Conservation (phyloP, 345 rosid genomes). For the Ceriops decandra region DNA sequence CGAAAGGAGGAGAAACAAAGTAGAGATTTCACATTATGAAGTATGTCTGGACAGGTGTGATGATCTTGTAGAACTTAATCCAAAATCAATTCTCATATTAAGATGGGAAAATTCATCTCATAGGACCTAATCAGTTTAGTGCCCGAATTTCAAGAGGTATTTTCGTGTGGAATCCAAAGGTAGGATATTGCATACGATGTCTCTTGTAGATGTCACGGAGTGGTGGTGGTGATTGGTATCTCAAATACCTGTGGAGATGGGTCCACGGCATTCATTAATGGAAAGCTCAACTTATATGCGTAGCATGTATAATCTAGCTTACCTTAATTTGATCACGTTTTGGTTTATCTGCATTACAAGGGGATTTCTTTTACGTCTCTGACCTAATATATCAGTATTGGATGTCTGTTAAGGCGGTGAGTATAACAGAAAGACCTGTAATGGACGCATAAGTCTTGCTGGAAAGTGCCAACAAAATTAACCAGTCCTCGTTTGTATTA, state of each 20-base stretch:
- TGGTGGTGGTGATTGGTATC: slow-evolving; percentile 68
- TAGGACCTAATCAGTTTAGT: slow-evolving; percentile 59
- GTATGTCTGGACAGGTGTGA: slow-evolving; percentile 84
- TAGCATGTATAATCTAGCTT: slow-evolving; percentile 51
- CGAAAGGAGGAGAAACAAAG: slow-evolving; percentile 39
- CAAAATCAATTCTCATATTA: slow-evolving; percentile 54
- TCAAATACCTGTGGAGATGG: slow-evolving; percentile 34
- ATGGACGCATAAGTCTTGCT: slow-evolving; percentile 77
- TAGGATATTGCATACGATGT: slow-evolving; percentile 82
- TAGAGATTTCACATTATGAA: slow-evolving; percentile 78
- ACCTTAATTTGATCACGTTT: not conserved
- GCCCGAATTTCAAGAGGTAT: slow-evolving; percentile 52
- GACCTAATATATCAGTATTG: not conserved
- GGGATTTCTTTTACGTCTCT: not conserved
- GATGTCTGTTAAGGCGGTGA: slow-evolving; percentile 56
- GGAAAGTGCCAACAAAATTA: slow-evolving; percentile 75
- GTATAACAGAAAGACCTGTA: slow-evolving; percentile 80
- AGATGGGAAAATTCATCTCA: slow-evolving; percentile 70
- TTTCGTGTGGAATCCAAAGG: slow-evolving; percentile 55
- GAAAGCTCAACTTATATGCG: slow-evolving; percentile 85
- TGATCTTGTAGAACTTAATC: slow-evolving; percentile 62
- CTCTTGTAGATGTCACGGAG: slow-evolving; percentile 92
- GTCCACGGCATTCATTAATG: slow-evolving; percentile 35
- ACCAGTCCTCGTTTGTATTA: slow-evolving; percentile 73
- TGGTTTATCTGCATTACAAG: slow-evolving; percentile 9